These are phyloP conservation scores for Sclerotinia glacialis DNA, from an alignment of 2,329 filamentous ascomycete species.

Conservation along the genomic window DNA sequence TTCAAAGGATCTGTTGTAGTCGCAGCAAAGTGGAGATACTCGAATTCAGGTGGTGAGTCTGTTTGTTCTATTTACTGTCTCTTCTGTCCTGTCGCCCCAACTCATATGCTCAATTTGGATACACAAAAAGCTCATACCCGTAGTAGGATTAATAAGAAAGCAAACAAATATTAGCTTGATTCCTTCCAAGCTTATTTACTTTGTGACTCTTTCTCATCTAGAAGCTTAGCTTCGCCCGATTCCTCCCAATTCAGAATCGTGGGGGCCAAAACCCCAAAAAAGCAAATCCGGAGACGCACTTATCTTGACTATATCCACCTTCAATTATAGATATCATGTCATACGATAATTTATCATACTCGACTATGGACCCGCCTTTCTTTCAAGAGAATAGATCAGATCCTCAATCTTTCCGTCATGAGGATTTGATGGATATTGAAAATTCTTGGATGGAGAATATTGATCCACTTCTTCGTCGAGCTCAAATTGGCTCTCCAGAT, in stretches of 20 bases:
- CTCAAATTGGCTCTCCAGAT: slow-evolving; percentile 9
- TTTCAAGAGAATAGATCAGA: slow-evolving; percentile 22
- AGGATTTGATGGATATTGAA: slow-evolving; percentile 21
- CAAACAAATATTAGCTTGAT: slow-evolving; percentile 19
- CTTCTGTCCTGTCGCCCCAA: slow-evolving; percentile 1
- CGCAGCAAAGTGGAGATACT: slow-evolving; percentile 12
- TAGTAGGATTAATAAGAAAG: slow-evolving; percentile 17
- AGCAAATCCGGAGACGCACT: background rate
- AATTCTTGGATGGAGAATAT: slow-evolving; percentile 26
- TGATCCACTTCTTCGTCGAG: slow-evolving; percentile 26
- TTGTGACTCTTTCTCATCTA: slow-evolving; percentile 15
- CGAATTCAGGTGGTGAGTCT: slow-evolving; percentile 12
- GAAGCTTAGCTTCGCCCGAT: slow-evolving; percentile 28
- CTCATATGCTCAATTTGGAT: slow-evolving; percentile 1
- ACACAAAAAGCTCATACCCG: slow-evolving; percentile 16
- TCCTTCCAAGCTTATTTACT: slow-evolving; percentile 7
- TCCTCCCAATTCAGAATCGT: slow-evolving; percentile 18
- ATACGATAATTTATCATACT: slow-evolving; percentile 23
- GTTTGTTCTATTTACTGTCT: slow-evolving; percentile 18
- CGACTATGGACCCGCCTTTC: slow-evolving; percentile 19
- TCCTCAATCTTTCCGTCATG: slow-evolving; percentile 22
- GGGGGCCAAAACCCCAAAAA: slow-evolving; percentile 7
- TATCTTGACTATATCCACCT: background rate
- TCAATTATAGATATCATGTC: slow-evolving; percentile 15
- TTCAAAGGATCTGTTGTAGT: slow-evolving; percentile 14